phyloP scores from a whole-genome alignment of 331 rosid genomes.

The Acacia pycnantha region DNA sequence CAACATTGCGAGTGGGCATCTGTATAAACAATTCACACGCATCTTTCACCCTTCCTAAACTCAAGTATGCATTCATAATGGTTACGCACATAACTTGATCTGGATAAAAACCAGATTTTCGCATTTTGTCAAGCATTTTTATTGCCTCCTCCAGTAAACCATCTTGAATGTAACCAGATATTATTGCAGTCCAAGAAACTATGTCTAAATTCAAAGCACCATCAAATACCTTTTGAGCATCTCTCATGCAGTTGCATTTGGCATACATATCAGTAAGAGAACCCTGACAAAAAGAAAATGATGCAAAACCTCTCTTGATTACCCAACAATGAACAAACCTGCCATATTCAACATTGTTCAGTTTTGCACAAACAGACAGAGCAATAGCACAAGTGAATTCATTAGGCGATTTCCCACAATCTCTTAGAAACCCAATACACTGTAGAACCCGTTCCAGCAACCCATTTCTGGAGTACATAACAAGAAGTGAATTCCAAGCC shows the following conservation, averaged over 20 bases:
- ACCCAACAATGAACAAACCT: slow-evolving; percentile 51
- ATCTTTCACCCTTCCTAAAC: slow-evolving; percentile 46
- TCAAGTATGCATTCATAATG: slow-evolving; percentile 59
- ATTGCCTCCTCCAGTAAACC: slow-evolving; percentile 61
- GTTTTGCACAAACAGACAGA: slow-evolving; percentile 58
- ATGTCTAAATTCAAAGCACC: slow-evolving; percentile 43
- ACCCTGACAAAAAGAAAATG: slow-evolving; percentile 45
- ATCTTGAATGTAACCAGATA: slow-evolving; percentile 58
- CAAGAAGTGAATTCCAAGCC: slow-evolving; percentile 69
- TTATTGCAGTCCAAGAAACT: slow-evolving; percentile 69
- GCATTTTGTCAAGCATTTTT: slow-evolving; percentile 60
- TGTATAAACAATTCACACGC: slow-evolving; percentile 60
- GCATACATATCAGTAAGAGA: slow-evolving; percentile 70
- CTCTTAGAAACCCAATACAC: slow-evolving; percentile 41
- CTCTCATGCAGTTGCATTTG: slow-evolving; percentile 47
- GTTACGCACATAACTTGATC: slow-evolving; percentile 72
- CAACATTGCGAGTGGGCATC: slow-evolving; percentile 55
- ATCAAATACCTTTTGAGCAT: slow-evolving; percentile 53
- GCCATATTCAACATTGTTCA: slow-evolving; percentile 46
- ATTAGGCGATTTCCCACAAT: slow-evolving; percentile 40
- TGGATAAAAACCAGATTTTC: slow-evolving; percentile 32
- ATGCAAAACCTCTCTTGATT: slow-evolving; percentile 50
- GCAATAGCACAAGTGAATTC: slow-evolving; percentile 61
- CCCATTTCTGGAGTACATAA: slow-evolving; percentile 48
- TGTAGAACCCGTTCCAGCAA: slow-evolving; percentile 32